These are phyloP conservation scores for Acanthamoeba rhysodes DNA, from an alignment of 208 protist species.

Conservation along the genomic window DNA sequence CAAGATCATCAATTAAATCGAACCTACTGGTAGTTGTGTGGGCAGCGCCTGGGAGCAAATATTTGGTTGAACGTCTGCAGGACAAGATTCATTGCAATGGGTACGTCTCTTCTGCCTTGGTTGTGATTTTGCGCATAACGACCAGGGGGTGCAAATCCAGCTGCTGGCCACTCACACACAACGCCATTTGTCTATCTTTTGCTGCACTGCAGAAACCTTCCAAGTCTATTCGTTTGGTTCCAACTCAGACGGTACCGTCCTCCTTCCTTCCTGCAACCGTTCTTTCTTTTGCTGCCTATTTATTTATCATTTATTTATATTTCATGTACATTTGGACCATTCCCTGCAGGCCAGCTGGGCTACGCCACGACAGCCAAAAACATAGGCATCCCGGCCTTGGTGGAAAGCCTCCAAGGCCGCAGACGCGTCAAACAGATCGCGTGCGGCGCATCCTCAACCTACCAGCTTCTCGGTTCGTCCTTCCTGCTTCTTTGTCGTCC, in stretches of 20 bases:
- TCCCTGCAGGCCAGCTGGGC: conserved; percentile 8
- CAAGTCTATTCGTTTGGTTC: conserved; percentile 31
- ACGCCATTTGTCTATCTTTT: not conserved
- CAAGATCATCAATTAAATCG: too few species aligned
- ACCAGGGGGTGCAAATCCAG: too few species aligned
- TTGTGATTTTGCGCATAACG: too few species aligned
- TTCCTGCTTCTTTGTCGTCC: not conserved
- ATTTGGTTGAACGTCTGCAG: too few species aligned
- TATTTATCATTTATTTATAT: not conserved
- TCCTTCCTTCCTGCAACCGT: not conserved
- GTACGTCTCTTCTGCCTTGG: too few species aligned
- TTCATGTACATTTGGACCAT: too few species aligned
- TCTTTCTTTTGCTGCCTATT: not conserved
- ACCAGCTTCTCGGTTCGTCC: not conserved
- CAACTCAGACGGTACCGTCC: not conserved
- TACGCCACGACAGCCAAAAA: not conserved
- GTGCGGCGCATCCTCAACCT: not conserved
- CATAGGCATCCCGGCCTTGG: not conserved
- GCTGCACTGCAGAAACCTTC: not conserved
- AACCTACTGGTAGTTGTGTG: too few species aligned
- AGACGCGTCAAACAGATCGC: conserved; percentile 35
- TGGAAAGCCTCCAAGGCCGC: conserved; percentile 29
- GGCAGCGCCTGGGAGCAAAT: not conserved
- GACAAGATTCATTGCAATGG: too few species aligned
- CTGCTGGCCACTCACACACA: not conserved